Evolutionary conservation across 2,329 filamentous ascomycete genomes (phyloP).

Genomic region (Curvularia lunata): DNA sequence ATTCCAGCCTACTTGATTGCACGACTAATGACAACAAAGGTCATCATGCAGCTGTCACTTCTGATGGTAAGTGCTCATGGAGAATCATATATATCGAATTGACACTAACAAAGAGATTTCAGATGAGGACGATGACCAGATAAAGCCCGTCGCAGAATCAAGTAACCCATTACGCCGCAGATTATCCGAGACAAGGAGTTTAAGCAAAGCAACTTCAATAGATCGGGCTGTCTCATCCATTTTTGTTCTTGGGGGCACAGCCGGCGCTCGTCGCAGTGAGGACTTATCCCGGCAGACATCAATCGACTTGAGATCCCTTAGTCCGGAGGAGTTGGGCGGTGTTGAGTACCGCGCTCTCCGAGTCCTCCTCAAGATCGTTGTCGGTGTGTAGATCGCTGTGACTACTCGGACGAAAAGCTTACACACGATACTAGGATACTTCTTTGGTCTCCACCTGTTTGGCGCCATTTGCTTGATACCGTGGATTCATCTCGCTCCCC

Average conservation of each 20-base stretch:
- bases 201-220: constrained; percentile 47
- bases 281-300: constrained; percentile 51
- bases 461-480: constrained; percentile 75
- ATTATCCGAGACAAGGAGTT: constrained; percentile 14
- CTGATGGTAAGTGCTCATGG: constrained; percentile 4
- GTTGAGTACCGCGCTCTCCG: constrained; percentile 95
- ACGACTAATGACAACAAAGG: background rate
- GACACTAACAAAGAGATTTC: background rate
- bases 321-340: constrained; percentile 83
- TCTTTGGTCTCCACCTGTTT: constrained; percentile 79
- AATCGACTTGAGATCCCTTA: constrained; percentile 50
- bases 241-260: constrained; percentile 58
- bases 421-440: constrained; percentile 57
- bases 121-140: constrained; percentile 18
- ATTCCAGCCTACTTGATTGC: too few species aligned
- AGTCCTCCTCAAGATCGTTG: constrained; percentile 79
- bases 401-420: constrained; percentile 38
- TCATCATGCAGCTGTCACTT: background rate
- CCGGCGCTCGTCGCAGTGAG: constrained; percentile 61
- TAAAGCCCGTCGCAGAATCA: constrained; percentile 11
- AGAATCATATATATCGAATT: too few species aligned
- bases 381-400: constrained; percentile 61
- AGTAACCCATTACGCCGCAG: constrained; percentile 12
- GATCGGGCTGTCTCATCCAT: constrained; percentile 51
- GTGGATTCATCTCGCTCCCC: constrained; percentile 67